A percentile compares a stretch with the other conserved stretches of the same genome.
Conservation (phyloP, 495 filamentous ascomycete species). For the Penicillium paradoxum region DNA sequence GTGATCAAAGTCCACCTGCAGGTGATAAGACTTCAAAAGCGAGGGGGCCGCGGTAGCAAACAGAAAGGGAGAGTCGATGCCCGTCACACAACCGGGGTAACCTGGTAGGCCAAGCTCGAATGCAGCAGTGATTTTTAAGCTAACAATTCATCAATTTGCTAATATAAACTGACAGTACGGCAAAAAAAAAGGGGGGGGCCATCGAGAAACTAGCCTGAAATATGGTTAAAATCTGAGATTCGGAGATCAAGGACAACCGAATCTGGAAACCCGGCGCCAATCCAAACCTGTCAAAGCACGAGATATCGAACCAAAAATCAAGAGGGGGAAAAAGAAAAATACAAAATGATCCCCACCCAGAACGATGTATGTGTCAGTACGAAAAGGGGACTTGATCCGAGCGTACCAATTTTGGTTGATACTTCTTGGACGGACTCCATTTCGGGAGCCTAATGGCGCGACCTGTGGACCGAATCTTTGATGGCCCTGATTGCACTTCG, state of each 20-base stretch:
- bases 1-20: slow-evolving; percentile 10
- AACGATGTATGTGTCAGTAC: neutral
- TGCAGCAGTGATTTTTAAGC: slow-evolving; percentile 7
- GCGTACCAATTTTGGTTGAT: neutral
- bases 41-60: slow-evolving; percentile 13
- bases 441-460: neutral
- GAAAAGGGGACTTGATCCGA: neutral
- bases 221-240: neutral
- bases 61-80: slow-evolving; percentile 6
- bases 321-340: neutral
- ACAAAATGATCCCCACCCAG: neutral
- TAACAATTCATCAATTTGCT: neutral
- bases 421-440: neutral
- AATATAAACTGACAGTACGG: slow-evolving; percentile 8
- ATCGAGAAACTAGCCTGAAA: slow-evolving; percentile 7
- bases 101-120: slow-evolving; percentile 19
- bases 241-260: neutral
- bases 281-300: neutral
- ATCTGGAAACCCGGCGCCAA: neutral
- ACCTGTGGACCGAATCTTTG: neutral
- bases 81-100: slow-evolving; percentile 24
- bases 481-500: neutral
- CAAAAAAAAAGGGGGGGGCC: slow-evolving; percentile 1
- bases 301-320: neutral
- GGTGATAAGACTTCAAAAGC: slow-evolving; percentile 7